Conservation (phyloP, 208 protist genomes). For the Phytomonas serpens region DNA sequence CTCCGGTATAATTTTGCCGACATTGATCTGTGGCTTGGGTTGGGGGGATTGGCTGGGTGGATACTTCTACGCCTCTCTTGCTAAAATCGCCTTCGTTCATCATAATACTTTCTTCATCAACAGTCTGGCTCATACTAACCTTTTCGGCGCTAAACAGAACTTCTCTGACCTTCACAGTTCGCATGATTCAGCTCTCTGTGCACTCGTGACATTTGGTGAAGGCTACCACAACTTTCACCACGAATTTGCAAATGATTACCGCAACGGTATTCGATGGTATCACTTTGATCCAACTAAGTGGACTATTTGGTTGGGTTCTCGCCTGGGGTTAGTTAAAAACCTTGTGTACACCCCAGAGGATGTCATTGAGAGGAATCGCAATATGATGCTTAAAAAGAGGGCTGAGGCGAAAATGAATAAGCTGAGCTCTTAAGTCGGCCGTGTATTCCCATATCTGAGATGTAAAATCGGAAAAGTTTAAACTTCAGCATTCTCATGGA, state of each 20-base stretch:
- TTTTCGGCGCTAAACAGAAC: slow-evolving; percentile 65
- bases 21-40: slow-evolving; percentile 67
- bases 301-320: slow-evolving; percentile 55
- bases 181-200: slow-evolving; percentile 74
- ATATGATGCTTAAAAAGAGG: slow-evolving; percentile 41
- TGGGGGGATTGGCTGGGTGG: slow-evolving; percentile 84
- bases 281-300: slow-evolving; percentile 91
- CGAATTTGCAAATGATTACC: slow-evolving; percentile 89
- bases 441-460: slow-evolving; percentile 24
- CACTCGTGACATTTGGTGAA: slow-evolving; percentile 83
- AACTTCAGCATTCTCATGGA: slow-evolving; percentile 18
- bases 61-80: slow-evolving; percentile 75
- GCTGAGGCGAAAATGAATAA: slow-evolving; percentile 15
- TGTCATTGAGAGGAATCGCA: slow-evolving; percentile 55
- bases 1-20: slow-evolving; percentile 78
- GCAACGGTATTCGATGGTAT: slow-evolving; percentile 86
- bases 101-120: slow-evolving; percentile 93
- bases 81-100: slow-evolving; percentile 77
- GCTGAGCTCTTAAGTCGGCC: slow-evolving; percentile 28
- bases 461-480: slow-evolving; percentile 61
- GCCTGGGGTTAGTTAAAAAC: slow-evolving; percentile 52
- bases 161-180: slow-evolving; percentile 77
- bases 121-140: slow-evolving; percentile 73
- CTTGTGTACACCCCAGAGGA: slow-evolving; percentile 54
- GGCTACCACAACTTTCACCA: slow-evolving; percentile 94